phyloP scores from a whole-genome alignment of 78 protist species.

The Protostelium mycophagum region DNA sequence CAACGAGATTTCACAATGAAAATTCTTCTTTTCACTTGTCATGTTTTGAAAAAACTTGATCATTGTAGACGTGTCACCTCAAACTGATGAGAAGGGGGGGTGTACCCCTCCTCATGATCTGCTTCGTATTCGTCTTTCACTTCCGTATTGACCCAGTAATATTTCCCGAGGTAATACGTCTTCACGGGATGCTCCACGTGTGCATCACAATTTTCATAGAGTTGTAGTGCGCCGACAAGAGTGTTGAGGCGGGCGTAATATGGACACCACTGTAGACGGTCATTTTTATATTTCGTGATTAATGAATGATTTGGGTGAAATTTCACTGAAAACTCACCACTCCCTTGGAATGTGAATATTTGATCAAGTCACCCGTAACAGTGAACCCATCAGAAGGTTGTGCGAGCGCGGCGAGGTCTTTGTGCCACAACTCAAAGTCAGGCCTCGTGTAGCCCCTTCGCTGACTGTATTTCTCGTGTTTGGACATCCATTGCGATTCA shows the following conservation, averaged over 20 bases:
- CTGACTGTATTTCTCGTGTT: neutral
- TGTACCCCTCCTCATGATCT: too few relatives aligned
- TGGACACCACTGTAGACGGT: neutral
- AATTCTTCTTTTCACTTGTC: neutral
- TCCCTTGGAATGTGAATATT: too few relatives aligned
- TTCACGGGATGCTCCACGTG: too few relatives aligned
- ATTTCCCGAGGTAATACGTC: neutral
- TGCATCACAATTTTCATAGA: too few relatives aligned
- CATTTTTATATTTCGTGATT: neutral
- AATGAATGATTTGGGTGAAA: neutral
- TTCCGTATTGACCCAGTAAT: neutral
- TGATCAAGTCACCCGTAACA: neutral
- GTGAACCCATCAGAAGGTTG: neutral
- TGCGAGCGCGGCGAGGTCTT: neutral
- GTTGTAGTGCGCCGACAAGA: too few relatives aligned
- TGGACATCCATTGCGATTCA: neutral
- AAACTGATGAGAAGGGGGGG: too few relatives aligned
- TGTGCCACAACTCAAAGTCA: neutral
- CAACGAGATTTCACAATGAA: neutral
- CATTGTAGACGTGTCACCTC: too few relatives aligned
- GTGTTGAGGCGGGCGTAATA: too few relatives aligned
- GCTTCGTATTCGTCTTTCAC: neutral
- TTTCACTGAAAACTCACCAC: too few relatives aligned
- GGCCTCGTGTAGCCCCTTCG: neutral
- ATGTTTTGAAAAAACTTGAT: too few relatives aligned